Conservation (phyloP, 108 stramenopile genomes). For the Nitzschia inconspicua region DNA sequence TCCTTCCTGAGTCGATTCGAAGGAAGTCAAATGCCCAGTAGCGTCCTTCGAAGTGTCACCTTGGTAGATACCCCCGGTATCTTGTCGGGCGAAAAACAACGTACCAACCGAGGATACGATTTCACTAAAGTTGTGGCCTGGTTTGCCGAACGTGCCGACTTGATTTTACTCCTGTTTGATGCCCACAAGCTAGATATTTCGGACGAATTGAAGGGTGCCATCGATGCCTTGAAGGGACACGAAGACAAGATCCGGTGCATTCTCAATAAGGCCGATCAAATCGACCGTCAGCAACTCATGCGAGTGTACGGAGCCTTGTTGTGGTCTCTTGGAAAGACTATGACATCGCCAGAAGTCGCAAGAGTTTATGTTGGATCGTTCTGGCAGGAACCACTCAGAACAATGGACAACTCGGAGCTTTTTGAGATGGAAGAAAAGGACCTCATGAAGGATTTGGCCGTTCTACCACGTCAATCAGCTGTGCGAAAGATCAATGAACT, state of each 20-base stretch:
- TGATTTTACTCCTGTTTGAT: slow-evolving; percentile 97
- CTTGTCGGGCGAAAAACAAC: slow-evolving; percentile 97
- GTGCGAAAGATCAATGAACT: slow-evolving; percentile 96
- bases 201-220: slow-evolving; percentile 95
- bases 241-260: slow-evolving; percentile 99
- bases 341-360: slow-evolving; percentile 91
- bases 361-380: slow-evolving; percentile 98
- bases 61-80: slow-evolving; percentile 98
- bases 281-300: slow-evolving; percentile 97
- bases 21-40: slow-evolving; percentile 84
- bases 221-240: slow-evolving; percentile 95
- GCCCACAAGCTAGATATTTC: slow-evolving; percentile 99
- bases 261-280: slow-evolving; percentile 99
- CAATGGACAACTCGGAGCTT: slow-evolving; percentile 80
- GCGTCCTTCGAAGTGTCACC: slow-evolving; percentile 85
- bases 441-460: slow-evolving; percentile 92
- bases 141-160: slow-evolving; percentile 96
- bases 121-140: slow-evolving; percentile 92
- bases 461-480: slow-evolving; percentile 93
- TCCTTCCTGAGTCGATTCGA: slow-evolving; percentile 95
- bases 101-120: slow-evolving; percentile 91
- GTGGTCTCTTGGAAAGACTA: slow-evolving; percentile 97
- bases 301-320: slow-evolving; percentile 97
- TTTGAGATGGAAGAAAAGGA: slow-evolving; percentile 92
- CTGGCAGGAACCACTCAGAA: slow-evolving; percentile 80